Conservation (phyloP, 345 rosid genomes). For the Brassica nigra region DNA sequence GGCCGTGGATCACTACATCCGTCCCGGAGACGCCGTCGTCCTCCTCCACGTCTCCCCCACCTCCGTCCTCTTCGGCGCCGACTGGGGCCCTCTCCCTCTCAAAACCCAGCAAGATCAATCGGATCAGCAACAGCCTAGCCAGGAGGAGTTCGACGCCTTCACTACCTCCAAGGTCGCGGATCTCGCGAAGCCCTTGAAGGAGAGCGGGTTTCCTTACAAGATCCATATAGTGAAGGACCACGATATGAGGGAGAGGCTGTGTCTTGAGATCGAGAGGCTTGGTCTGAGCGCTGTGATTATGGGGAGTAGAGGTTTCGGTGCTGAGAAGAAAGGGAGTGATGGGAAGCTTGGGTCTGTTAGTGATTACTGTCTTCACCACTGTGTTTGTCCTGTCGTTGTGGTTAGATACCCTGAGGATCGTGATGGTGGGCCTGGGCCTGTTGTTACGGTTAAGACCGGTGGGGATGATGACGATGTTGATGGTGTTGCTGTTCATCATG, state of each 20-base stretch:
- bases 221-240: conserved; percentile 83
- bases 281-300: conserved; percentile 75
- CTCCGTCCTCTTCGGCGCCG: conserved; percentile 96
- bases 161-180: conserved; percentile 57
- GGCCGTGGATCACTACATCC: conserved; percentile 88
- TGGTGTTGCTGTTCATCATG: conserved; percentile 26
- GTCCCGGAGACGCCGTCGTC: conserved; percentile 91
- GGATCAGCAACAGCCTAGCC: conserved; percentile 46
- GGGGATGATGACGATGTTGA: conserved; percentile 25
- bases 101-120: conserved; percentile 27
- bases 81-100: conserved; percentile 70
- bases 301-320: conserved; percentile 93
- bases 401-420: conserved; percentile 51
- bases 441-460: conserved; percentile 33
- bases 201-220: conserved; percentile 64
- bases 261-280: conserved; percentile 87
- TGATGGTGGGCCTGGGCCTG: conserved; percentile 40
- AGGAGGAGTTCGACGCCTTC: conserved; percentile 63
- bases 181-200: conserved; percentile 74
- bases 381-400: conserved; percentile 91
- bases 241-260: conserved; percentile 87
- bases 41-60: conserved; percentile 98
- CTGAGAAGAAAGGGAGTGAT: conserved; percentile 49
- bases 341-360: conserved; percentile 85
- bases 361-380: conserved; percentile 88